Percentiles rank a stretch among this genome's conserved stretches.
Conservation (phyloP, 352 stramenopile species). For the Pythium rhizo-oryzae region DNA sequence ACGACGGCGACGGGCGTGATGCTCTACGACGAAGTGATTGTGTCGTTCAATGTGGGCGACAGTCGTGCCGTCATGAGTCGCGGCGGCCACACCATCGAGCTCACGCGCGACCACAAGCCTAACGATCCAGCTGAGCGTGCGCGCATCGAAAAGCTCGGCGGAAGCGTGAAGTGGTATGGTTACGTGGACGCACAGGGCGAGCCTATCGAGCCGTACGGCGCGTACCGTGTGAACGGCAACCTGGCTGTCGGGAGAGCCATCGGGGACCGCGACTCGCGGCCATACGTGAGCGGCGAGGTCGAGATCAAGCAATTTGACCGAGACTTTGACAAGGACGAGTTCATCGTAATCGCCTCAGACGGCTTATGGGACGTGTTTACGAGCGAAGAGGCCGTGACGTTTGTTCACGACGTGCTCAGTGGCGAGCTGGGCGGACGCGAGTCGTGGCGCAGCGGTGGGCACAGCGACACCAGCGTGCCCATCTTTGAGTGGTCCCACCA, state of each 20-base stretch:
- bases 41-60: conserved; percentile 94
- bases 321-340: conserved; percentile 85
- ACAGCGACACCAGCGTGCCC: conserved; percentile 81
- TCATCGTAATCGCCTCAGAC: conserved; percentile 93
- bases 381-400: conserved; percentile 90
- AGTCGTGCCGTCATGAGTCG: conserved; percentile 94
- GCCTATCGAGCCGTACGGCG: conserved; percentile 89
- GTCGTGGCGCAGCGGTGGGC: conserved; percentile 78
- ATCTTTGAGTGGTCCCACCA: conserved; percentile 92
- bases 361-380: conserved; percentile 95
- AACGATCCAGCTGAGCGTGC: conserved; percentile 79
- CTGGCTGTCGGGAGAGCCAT: conserved; percentile 91
- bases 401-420: conserved; percentile 89
- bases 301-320: conserved; percentile 82
- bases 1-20: conserved; percentile 78
- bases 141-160: conserved; percentile 79
- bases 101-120: conserved; percentile 91
- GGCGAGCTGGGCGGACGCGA: conserved; percentile 80
- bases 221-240: conserved; percentile 93
- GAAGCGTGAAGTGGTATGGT: conserved; percentile 91
- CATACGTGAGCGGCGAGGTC: conserved; percentile 82
- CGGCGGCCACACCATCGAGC: conserved; percentile 59
- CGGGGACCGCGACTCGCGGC: conserved; percentile 87
- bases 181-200: conserved; percentile 81
- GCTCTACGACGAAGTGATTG: conserved; percentile 76